Evolutionary conservation across 805 yeast species (phyloP).

Genomic region (Zygosaccharomyces gambellarensis): DNA sequence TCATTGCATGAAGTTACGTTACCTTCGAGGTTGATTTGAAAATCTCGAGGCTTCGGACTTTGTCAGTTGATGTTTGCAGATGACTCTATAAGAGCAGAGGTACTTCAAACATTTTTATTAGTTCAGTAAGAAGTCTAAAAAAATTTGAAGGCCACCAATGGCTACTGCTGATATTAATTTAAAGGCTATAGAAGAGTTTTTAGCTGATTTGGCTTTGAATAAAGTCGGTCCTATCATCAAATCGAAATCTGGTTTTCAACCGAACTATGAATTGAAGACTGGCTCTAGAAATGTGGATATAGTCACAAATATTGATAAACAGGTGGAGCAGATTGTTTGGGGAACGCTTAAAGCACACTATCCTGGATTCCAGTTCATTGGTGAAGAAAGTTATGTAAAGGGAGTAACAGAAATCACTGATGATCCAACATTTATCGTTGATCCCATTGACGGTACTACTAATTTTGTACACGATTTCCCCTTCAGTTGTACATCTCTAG

Average conservation of each 20-base stretch:
- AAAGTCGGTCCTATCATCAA: conserved; percentile 46
- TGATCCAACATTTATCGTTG: conserved; percentile 56
- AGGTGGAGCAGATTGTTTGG: conserved; percentile 46
- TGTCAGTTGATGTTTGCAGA: neutral
- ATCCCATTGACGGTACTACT: conserved; percentile 60
- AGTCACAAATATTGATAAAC: conserved; percentile 60
- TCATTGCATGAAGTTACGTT: neutral
- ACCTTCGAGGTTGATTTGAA: neutral
- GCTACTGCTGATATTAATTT: conserved; percentile 21
- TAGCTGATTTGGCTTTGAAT: conserved; percentile 26
- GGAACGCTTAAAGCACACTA: conserved; percentile 30
- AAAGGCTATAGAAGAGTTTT: conserved; percentile 24
- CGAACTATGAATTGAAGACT: conserved; percentile 30
- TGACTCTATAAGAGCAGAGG: neutral
- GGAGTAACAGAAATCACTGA: conserved; percentile 44
- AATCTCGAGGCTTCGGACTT: neutral
- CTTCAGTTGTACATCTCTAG: conserved; percentile 58
- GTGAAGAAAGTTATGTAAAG: conserved; percentile 53
- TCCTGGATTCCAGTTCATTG: conserved; percentile 52
- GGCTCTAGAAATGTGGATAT: conserved; percentile 47
- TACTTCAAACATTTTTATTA: neutral
- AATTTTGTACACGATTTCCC: conserved; percentile 60
- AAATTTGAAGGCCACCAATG: neutral
- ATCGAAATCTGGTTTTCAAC: conserved; percentile 43
- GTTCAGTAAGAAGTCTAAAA: neutral